Base-by-base conservation (phyloP, 805 yeast genomes). In the Cyberlindnera xylosilytica region DNA sequence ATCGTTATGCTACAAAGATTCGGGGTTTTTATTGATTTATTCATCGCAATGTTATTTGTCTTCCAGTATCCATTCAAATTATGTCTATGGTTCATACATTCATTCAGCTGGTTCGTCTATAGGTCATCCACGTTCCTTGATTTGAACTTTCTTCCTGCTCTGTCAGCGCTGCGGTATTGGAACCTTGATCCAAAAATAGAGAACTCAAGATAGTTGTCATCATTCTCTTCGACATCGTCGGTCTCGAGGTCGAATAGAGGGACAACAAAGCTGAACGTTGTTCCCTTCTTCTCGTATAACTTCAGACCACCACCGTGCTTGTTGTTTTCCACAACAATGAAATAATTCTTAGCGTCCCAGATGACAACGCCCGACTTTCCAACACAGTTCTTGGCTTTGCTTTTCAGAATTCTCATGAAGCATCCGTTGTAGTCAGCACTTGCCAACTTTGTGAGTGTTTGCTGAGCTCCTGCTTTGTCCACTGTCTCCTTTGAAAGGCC, bases 401-500 rank as follows among this genome's bases (percentile, higher is more conserved):
- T 70, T 36, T 77, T 73, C 2, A 69, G 53, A 0, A 89, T 89
- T 12, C 69, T 70, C 12, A 88, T 44, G 32, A 62, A 59, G n/a
- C 93, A 76, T 3, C 97, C 97, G 52, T 83, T 83, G 62, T 76
- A 84, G 55, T 89, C 97, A 2, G 93, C 87, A 46, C 83, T 73
- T 1, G 91, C 74, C 31, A 89, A 63, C 51, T 82, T 79, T 6
- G 77, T 66, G 17, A 84, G 60, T 1, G 79, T 52, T 13, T 52
- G 53, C 13, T 58, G 50, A 5, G 60, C 55, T 20, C 58, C 54
- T 4, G 60, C 47, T 27, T 52, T 19, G 37, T 34, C 56, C 4
- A 41, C 19, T 2, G 49, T 41, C 6, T 40, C 44, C 11, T 41
- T 31, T 2, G 61, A 58, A 2, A 69, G 64, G 36, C 68, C 72